phyloP scores from a whole-genome alignment of 1,284 basidiomycete genomes.

The Fomitopsis schrenkii region DNA sequence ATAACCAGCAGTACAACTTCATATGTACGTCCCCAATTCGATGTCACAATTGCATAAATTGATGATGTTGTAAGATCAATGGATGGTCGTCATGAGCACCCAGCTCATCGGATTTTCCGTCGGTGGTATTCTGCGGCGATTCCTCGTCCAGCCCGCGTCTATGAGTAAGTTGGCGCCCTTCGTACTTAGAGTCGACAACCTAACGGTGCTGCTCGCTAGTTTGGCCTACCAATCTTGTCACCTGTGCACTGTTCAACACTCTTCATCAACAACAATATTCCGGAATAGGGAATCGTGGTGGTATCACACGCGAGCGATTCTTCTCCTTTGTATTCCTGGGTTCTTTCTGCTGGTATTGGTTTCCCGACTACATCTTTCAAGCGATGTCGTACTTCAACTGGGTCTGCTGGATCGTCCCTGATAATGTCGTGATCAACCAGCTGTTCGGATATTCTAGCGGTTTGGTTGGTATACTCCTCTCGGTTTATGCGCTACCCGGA shows the following conservation, averaged over 20 bases:
- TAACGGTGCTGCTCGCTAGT: slow-evolving; percentile 33
- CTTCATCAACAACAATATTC: slow-evolving; percentile 51
- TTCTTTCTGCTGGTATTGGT: slow-evolving; percentile 43
- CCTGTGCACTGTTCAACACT: slow-evolving; percentile 56
- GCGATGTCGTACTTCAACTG: slow-evolving; percentile 53
- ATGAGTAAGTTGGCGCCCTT: slow-evolving; percentile 49
- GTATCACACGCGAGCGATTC: slow-evolving; percentile 48
- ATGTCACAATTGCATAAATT: not conserved
- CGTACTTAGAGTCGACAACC: not conserved
- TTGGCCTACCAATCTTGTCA: slow-evolving; percentile 68
- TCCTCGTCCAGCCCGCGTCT: slow-evolving; percentile 72
- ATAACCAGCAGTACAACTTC: slow-evolving; percentile 40
- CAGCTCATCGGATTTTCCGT: slow-evolving; percentile 71
- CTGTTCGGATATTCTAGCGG: slow-evolving; percentile 40
- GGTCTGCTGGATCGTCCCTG: slow-evolving; percentile 55
- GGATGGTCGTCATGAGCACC: slow-evolving; percentile 49
- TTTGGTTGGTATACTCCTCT: slow-evolving; percentile 14
- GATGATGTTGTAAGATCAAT: slow-evolving; percentile 48
- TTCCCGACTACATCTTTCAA: slow-evolving; percentile 48
- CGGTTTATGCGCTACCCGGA: not conserved
- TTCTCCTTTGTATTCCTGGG: slow-evolving; percentile 40
- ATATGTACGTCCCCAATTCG: not conserved
- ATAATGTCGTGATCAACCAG: slow-evolving; percentile 35
- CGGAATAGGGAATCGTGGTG: slow-evolving; percentile 40
- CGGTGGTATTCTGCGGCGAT: slow-evolving; percentile 56